Evolutionary conservation across 768 basidiomycete species (phyloP).

Genomic region (Podaxis mareebaensis): DNA sequence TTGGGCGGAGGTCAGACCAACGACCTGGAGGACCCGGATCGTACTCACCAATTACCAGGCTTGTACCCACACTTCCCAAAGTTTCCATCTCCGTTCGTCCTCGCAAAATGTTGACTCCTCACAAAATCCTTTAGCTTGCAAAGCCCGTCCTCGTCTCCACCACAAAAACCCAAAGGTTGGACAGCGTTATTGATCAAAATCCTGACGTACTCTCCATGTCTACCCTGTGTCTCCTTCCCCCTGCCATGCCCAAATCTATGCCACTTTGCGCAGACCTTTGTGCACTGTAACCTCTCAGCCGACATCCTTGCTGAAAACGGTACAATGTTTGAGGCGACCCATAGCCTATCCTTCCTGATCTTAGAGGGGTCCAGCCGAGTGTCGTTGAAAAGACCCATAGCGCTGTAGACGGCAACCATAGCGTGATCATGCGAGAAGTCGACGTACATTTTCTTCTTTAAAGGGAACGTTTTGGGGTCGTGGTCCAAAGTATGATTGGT

Average conservation of each 20-base stretch:
- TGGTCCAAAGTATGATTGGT: conserved; percentile 74
- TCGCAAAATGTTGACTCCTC: conserved; percentile 67
- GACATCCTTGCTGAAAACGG: conserved; percentile 79
- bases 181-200: conserved; percentile 77
- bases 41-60: background rate
- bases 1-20: too few relatives aligned
- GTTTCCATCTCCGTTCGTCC: conserved; percentile 67
- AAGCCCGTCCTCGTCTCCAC: conserved; percentile 50
- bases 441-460: conserved; percentile 61
- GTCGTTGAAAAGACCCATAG: conserved; percentile 50
- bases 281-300: conserved; percentile 64
- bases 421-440: conserved; percentile 89
- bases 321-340: conserved; percentile 60
- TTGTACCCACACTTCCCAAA: conserved; percentile 55
- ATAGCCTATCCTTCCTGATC: conserved; percentile 39
- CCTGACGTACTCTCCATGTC: conserved; percentile 52
- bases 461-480: conserved; percentile 68
- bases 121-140: conserved; percentile 70
- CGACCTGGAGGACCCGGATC: too few relatives aligned
- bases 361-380: conserved; percentile 33
- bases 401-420: conserved; percentile 77
- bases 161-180: conserved; percentile 64
- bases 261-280: background rate
- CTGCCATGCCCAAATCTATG: background rate
- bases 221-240: background rate